Base-by-base conservation (phyloP, 345 rosid species). In the Arabis alpina region DNA sequence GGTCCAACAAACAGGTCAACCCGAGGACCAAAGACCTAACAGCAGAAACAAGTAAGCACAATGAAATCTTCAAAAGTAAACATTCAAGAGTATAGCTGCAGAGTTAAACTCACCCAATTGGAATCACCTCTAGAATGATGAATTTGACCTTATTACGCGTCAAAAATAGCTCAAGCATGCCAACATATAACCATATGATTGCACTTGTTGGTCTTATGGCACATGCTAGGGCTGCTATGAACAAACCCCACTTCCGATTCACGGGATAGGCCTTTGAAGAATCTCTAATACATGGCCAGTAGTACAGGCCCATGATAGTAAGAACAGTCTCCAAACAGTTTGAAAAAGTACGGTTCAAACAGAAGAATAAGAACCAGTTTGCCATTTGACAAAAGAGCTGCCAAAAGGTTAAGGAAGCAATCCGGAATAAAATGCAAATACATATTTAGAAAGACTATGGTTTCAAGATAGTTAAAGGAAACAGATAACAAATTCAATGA, bases 281-380 rank as follows among this genome's bases (percentile, higher is more conserved):
- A 6, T 56, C 66, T 85, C 93, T 83, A 77, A 91, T 60, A 75
- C 87, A 84, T 1, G 99, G 98, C 96, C 99, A 94, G 76, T 84
- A 81, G 82, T 88, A 91, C 47, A 94, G 77, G 24, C 96, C 82
- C 27, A 88, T 87, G 66, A 94, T 76, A 11, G 92, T 91, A 49
- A 94, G 96, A 71, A 87, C 92, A 65, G 99, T 88, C 85, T 91
- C 98, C 82, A 89, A 80, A 77, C 90, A 82, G 77, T 91, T 91
- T 64, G 99, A 89, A 70, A 94, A 85, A 19, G 98, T 94, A 16
- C 99, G 93, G 64, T 84, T 86, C 76, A 94, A 77, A 76, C 96
- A 94, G 85, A 84, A 94, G 79, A 91, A 91, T 75, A 84, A 71
- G 76, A 94, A 91, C 99, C 96, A 91, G 72, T 94, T 94, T 53